phyloP scores from a whole-genome alignment of 2,329 filamentous ascomycete species.

The Alternaria infectoria region DNA sequence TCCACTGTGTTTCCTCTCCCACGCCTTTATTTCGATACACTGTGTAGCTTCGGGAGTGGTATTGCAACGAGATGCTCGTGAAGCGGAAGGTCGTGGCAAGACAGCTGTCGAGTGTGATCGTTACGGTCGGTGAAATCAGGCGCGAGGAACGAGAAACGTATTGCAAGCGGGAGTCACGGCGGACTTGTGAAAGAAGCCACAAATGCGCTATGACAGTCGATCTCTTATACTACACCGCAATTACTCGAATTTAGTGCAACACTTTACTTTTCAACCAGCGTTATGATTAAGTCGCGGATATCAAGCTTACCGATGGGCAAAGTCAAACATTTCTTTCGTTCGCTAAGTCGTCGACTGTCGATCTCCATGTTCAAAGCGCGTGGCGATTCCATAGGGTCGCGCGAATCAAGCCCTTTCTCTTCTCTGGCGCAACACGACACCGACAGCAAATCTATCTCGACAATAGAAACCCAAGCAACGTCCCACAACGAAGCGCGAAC shows the following conservation, averaged over 20 bases:
- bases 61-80: background rate
- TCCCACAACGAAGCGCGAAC: background rate
- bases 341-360: background rate
- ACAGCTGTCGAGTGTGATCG: background rate
- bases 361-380: background rate
- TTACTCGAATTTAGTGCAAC: background rate
- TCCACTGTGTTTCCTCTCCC: background rate
- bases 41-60: background rate
- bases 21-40: background rate
- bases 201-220: background rate
- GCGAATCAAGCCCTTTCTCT: background rate
- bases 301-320: constrained; percentile 3
- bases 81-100: background rate
- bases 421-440: background rate
- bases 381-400: background rate
- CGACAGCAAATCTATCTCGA: background rate
- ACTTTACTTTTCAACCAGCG: background rate
- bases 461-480: background rate
- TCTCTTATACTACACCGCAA: background rate
- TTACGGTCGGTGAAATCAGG: background rate
- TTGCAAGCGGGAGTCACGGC: background rate
- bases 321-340: background rate
- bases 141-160: rapidly evolving
- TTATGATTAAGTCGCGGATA: background rate
- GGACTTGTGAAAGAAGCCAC: background rate